These are phyloP conservation scores for Bipolaris gigantea DNA, from an alignment of 2,329 filamentous ascomycete genomes.

Conservation along the genomic window DNA sequence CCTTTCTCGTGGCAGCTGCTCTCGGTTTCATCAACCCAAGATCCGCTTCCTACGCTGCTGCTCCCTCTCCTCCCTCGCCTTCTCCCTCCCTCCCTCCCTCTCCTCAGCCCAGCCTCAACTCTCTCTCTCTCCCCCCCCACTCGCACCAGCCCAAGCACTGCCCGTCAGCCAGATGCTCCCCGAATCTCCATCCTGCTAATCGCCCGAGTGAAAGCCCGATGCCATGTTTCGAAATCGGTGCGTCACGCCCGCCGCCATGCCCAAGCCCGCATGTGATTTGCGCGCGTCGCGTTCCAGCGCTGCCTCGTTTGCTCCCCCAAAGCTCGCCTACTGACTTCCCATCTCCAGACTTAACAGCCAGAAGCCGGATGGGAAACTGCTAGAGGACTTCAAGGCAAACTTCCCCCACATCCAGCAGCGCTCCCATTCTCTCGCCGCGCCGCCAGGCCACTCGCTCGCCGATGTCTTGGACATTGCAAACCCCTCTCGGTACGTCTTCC, in stretches of 20 bases:
- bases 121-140: neutral
- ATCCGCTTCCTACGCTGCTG: constrained; percentile 11
- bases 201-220: constrained; percentile 12
- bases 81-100: neutral
- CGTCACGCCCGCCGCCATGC: constrained; percentile 21
- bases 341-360: constrained; percentile 69
- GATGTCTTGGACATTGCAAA: constrained; percentile 53
- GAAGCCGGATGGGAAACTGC: constrained; percentile 83
- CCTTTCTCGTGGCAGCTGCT: constrained; percentile 37
- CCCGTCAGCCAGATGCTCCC: constrained; percentile 5
- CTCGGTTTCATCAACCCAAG: constrained; percentile 39
- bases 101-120: neutral
- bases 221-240: constrained; percentile 53
- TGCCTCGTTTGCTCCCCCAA: neutral
- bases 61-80: neutral
- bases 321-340: constrained; percentile 16
- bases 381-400: constrained; percentile 79
- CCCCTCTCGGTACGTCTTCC: constrained; percentile 48
- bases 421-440: constrained; percentile 48
- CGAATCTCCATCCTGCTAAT: neutral
- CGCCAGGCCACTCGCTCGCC: constrained; percentile 51
- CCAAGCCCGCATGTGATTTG: constrained; percentile 23
- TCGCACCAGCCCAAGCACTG: no score
- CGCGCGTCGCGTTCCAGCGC: constrained; percentile 31
- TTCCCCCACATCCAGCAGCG: constrained; percentile 69